phyloP scores from a whole-genome alignment of 495 filamentous ascomycete genomes.

The Hyphodiscus hymeniophilus region DNA sequence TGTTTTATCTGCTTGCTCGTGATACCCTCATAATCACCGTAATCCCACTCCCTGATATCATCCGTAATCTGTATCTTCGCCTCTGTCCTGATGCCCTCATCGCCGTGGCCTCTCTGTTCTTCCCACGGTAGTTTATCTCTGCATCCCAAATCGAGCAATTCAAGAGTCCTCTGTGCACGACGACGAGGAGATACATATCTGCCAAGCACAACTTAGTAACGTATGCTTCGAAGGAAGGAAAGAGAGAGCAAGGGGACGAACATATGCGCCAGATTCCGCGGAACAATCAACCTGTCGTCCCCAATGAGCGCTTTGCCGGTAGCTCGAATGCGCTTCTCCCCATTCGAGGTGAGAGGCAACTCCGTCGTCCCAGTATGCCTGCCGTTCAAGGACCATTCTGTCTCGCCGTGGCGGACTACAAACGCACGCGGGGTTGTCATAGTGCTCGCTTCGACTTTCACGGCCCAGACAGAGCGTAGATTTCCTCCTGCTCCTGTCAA shows the following conservation, averaged over 20 bases:
- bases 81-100: constrained; percentile 32
- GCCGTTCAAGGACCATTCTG: constrained; percentile 93
- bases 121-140: constrained; percentile 37
- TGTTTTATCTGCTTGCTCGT: constrained; percentile 63
- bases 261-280: constrained; percentile 71
- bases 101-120: constrained; percentile 25
- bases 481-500: too few species aligned
- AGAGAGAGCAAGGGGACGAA: constrained; percentile 25
- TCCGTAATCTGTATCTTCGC: constrained; percentile 60
- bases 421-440: constrained; percentile 68
- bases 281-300: constrained; percentile 76
- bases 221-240: neutral
- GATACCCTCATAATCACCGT: constrained; percentile 90
- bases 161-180: constrained; percentile 80
- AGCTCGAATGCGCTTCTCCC: constrained; percentile 73
- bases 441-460: too few species aligned
- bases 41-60: constrained; percentile 89
- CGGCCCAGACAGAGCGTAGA: too few species aligned
- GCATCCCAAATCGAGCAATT: constrained; percentile 61
- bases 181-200: constrained; percentile 76
- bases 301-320: constrained; percentile 82
- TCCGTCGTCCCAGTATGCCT: constrained; percentile 85
- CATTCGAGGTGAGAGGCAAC: constrained; percentile 76
- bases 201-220: neutral
- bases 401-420: constrained; percentile 89